Conservation (phyloP, 2,329 filamentous ascomycete genomes). For the Trichoderma sp. region DNA sequence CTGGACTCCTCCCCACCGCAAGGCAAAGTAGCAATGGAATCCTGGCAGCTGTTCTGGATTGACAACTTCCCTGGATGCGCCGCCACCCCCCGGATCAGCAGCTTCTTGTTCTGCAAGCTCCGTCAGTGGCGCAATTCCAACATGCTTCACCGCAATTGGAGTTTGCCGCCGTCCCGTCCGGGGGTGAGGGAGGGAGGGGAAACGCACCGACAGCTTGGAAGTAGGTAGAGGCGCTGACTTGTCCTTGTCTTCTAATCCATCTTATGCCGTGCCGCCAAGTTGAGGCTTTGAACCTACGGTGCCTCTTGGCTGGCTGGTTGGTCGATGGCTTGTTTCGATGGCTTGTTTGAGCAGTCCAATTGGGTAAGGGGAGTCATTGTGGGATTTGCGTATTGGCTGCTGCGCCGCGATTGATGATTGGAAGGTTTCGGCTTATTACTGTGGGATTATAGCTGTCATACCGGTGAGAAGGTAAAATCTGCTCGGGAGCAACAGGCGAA, state of each 20-base stretch:
- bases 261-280: background rate
- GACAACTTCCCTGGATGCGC: too few relatives aligned
- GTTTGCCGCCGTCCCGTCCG: background rate
- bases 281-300: constrained; percentile 10
- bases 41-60: background rate
- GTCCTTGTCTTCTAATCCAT: background rate
- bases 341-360: background rate
- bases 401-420: background rate
- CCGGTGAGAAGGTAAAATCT: background rate
- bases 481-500: too few relatives aligned
- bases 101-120: too few relatives aligned
- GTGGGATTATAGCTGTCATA: background rate
- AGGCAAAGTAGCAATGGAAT: background rate
- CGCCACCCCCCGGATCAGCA: too few relatives aligned
- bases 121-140: too few relatives aligned
- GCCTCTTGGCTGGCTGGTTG: too few relatives aligned
- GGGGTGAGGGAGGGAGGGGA: too few relatives aligned
- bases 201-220: background rate
- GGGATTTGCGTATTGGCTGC: background rate
- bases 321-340: background rate
- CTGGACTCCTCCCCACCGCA: background rate
- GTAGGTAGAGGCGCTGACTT: constrained; percentile 15
- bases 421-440: background rate
- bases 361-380: background rate
- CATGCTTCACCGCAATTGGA: too few relatives aligned